Evolutionary conservation across 176 grass and related monocot genomes (phyloP).

Genomic region (Rhynchospora pubera): DNA sequence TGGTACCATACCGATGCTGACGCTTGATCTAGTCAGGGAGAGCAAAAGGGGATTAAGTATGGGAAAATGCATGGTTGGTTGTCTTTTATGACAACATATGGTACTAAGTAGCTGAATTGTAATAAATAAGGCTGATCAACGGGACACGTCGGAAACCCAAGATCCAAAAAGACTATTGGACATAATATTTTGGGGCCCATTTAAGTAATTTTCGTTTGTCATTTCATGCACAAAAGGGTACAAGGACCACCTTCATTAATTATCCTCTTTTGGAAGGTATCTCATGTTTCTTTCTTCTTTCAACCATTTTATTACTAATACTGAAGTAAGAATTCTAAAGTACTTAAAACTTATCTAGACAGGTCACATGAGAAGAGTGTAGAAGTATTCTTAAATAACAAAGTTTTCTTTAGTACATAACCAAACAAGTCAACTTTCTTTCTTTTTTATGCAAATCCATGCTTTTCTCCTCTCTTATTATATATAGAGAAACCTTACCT

Average conservation of each 20-base stretch:
- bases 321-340: not conserved
- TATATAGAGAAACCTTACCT: not conserved
- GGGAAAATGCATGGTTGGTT: not conserved
- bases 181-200: conserved; percentile 10
- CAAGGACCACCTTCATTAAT: conserved; percentile 11
- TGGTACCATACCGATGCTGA: not conserved
- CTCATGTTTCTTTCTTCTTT: conserved; percentile 9
- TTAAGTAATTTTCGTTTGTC: conserved; percentile 2
- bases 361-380: not conserved
- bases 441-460: not conserved
- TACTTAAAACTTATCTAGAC: conserved; percentile 10
- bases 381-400: not conserved
- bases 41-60: not conserved
- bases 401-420: not conserved
- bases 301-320: not conserved
- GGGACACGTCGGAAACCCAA: not conserved
- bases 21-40: not conserved
- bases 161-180: conserved; percentile 9
- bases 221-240: not conserved
- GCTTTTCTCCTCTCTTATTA: not conserved
- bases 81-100: not conserved
- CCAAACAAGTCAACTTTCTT: not conserved
- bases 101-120: conserved; percentile 11
- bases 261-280: conserved; percentile 1
- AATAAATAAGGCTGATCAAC: not conserved